These are phyloP conservation scores for Nidularia pulvinata DNA, from an alignment of 768 basidiomycete species.

Conservation along the genomic window DNA sequence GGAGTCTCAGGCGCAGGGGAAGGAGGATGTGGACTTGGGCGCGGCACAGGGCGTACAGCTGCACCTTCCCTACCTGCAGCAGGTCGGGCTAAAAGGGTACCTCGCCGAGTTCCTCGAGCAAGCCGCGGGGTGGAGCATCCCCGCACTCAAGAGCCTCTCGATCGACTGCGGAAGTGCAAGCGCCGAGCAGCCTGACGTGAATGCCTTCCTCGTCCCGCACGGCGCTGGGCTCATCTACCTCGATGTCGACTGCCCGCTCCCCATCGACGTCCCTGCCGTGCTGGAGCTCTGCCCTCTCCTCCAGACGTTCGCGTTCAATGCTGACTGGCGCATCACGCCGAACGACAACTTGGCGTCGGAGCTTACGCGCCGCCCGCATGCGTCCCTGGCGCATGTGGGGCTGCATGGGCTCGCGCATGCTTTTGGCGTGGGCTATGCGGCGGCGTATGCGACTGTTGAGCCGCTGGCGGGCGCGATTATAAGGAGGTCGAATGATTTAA, in stretches of 20 bases:
- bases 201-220: conserved; percentile 58
- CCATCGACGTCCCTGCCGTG: conserved; percentile 55
- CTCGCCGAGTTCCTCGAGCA: conserved; percentile 71
- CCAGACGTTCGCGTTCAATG: conserved; percentile 70
- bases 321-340: conserved; percentile 62
- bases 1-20: not conserved
- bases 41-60: conserved; percentile 58
- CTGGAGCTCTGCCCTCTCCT: conserved; percentile 67
- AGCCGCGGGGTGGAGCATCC: conserved; percentile 64
- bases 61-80: conserved; percentile 52
- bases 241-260: conserved; percentile 54
- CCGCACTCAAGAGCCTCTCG: conserved; percentile 55
- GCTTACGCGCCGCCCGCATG: conserved; percentile 53
- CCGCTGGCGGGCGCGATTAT: conserved; percentile 43
- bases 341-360: conserved; percentile 28
- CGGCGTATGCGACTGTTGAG: conserved; percentile 27
- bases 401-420: conserved; percentile 70
- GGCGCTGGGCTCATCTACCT: conserved; percentile 61
- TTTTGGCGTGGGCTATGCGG: conserved; percentile 63
- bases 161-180: conserved; percentile 37
- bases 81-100: conserved; percentile 62
- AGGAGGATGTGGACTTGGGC: conserved; percentile 26
- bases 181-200: conserved; percentile 56
- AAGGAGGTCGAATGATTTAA: conserved; percentile 64
- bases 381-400: conserved; percentile 59